phyloP scores from a whole-genome alignment of 257 asterid species.

The Solanum gracilifrons region DNA sequence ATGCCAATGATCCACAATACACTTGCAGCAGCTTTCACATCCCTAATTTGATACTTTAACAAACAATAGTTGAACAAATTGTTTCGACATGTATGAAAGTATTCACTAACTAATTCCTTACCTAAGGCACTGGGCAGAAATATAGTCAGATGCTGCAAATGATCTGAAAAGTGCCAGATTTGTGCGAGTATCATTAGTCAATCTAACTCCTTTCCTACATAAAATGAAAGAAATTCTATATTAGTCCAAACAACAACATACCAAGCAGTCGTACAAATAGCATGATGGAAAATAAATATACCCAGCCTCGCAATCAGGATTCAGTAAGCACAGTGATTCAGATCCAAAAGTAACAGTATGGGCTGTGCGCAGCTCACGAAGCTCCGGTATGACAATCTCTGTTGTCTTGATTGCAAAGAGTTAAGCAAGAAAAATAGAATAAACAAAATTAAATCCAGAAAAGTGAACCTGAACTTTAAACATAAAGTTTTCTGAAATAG shows the following conservation, averaged over 20 bases:
- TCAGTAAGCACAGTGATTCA: constrained; percentile 56
- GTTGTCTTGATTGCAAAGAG: constrained; percentile 34
- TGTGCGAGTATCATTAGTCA: constrained; percentile 67
- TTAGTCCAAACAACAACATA: not conserved
- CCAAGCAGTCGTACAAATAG: not conserved
- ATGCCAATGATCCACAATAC: not conserved
- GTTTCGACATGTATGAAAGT: not conserved
- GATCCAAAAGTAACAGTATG: constrained; percentile 84
- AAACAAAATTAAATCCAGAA: not conserved
- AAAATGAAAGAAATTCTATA: constrained; percentile 2
- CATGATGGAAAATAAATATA: constrained; percentile 16
- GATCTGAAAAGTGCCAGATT: constrained; percentile 82
- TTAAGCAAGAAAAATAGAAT: not conserved
- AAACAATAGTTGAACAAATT: not conserved
- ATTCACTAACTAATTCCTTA: constrained; percentile 6
- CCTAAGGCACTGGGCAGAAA: constrained; percentile 93
- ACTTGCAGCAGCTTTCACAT: not conserved
- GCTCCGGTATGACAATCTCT: constrained; percentile 89
- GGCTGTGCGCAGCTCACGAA: constrained; percentile 78
- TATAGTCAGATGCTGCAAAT: constrained; percentile 75
- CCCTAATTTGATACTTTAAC: not conserved
- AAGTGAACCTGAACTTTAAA: not conserved
- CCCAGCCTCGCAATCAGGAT: constrained; percentile 85
- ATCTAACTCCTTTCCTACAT: constrained; percentile 48
- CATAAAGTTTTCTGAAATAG: not conserved